Evolutionary conservation across 495 filamentous ascomycete species (phyloP), one percentile per base, ranked within the genome.

Genomic region (Penicillium psychrofluorescens): DNA sequence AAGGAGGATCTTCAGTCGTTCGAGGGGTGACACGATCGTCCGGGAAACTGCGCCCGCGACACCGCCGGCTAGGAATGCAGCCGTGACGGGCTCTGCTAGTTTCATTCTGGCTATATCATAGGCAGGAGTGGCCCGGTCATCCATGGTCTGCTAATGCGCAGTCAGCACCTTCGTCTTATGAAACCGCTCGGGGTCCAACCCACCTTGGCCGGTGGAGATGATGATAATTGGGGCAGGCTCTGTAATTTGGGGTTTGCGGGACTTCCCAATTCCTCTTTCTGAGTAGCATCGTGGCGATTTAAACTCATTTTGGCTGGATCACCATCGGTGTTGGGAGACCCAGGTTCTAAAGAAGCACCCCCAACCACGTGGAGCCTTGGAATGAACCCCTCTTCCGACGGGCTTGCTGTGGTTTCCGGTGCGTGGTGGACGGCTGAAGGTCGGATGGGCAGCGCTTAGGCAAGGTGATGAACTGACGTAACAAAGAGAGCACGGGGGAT

Each of bases 11-110:
- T 98, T 98, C 36, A 98, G 71, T 37, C 92, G 81, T 64, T 98
- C 92, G 31, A 98, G 78, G 11, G 92, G 92, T 29, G 90, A 95
- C 1, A 98, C 92, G 33, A 97, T 91, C 3, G 92, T 97, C 53
- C 92, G 78, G 33, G 90, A 96, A 14, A 98, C 90, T n/a, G 92
- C 92, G 47, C 92, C 92, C 4, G 92, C 92, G 11, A 95, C 82
- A 48, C 92, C 92, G 40, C 92, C 92, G n/a, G 89, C 94, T 56
- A 94, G 79, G 53, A 98, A 98, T 38, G 94, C 89, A 14, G 92
- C 90, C 11, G 86, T 68, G 30, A 96, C 81, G 11, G 91, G 90
- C 52, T 95, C 66, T 8, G 67, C 53, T 11, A 70, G 36, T n/a
- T 45, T 62, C 10, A 43, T 51, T 46, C 39, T 64, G 12, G 53